Percentiles rank a stretch among this genome's conserved stretches.
These are phyloP conservation scores for Dactylorhiza incarnata DNA, from an alignment of 106 monocot genomes.

Conservation along the genomic window DNA sequence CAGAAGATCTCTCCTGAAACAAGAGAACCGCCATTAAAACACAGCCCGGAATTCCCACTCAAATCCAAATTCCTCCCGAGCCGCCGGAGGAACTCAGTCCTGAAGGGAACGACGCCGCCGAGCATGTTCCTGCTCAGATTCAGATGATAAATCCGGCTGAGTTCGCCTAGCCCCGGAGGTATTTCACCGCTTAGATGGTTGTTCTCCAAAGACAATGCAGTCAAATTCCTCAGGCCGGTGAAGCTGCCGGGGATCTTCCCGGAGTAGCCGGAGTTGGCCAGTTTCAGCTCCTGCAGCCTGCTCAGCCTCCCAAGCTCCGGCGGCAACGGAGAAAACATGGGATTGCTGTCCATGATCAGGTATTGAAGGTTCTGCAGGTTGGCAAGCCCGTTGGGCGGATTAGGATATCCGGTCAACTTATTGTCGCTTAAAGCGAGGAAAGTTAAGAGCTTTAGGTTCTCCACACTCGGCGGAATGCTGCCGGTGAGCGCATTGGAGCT, in stretches of 20 bases:
- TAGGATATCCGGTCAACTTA: conserved; percentile 46
- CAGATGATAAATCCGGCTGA: conserved; percentile 63
- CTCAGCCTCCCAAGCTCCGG: conserved; percentile 50
- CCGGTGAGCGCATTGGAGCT: conserved; percentile 70
- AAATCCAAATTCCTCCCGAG: conserved; percentile 83
- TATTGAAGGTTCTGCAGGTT: conserved; percentile 71
- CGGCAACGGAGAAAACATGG: conserved; percentile 47
- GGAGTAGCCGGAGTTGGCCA: conserved; percentile 67
- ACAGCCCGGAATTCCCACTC: conserved; percentile 68
- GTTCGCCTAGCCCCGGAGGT: conserved; percentile 34
- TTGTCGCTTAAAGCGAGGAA: conserved; percentile 81
- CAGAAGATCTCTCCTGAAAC: conserved; percentile 6
- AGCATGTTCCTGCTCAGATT: conserved; percentile 80
- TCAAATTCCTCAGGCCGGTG: conserved; percentile 42
- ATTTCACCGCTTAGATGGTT: conserved; percentile 61
- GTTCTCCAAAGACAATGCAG: conserved; percentile 72
- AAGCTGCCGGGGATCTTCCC: conserved; percentile 67
- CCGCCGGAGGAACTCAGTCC: conserved; percentile 42
- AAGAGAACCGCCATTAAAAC: conserved; percentile 26
- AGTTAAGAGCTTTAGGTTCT: conserved; percentile 28
- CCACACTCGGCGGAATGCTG: conserved; percentile 35
- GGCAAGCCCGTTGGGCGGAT: conserved; percentile 20
- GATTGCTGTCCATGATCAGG: conserved; percentile 75
- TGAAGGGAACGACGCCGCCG: conserved; percentile 62
- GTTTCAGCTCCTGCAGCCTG: conserved; percentile 69